phyloP scores from a whole-genome alignment of 148 eudicot genomes.

The Mesembryanthemum crystallinum region DNA sequence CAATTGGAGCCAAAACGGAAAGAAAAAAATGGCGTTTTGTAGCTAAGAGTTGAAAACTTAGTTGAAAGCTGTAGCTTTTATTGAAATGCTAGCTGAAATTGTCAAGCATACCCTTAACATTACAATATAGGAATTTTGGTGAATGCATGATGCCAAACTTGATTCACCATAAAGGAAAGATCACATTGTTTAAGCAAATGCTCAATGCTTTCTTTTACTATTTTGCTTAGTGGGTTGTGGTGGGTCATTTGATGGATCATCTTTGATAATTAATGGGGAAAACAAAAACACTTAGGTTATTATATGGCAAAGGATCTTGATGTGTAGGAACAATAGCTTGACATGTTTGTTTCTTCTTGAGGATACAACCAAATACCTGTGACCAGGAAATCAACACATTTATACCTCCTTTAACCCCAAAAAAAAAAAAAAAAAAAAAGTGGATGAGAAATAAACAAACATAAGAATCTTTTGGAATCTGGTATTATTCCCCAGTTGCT shows the following conservation, averaged over 20 bases:
- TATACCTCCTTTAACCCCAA: constrained; percentile 17
- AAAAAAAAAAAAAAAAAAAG: too few relatives aligned
- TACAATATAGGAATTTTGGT: constrained; percentile 3
- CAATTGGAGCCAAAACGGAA: too few relatives aligned
- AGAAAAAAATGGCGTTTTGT: too few relatives aligned
- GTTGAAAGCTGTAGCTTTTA: too few relatives aligned
- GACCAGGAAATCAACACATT: constrained; percentile 3
- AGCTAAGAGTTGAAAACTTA: too few relatives aligned
- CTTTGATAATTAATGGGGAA: neutral
- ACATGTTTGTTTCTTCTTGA: constrained; percentile 19
- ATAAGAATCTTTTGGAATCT: neutral
- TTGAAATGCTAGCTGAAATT: too few relatives aligned
- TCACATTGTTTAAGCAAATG: too few relatives aligned
- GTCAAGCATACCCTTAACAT: constrained; percentile 14
- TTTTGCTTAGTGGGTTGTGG: constrained; percentile 18
- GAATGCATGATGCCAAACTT: constrained; percentile 13
- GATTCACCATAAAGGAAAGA: neutral
- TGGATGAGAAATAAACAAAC: neutral
- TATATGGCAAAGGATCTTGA: neutral
- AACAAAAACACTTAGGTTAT: neutral
- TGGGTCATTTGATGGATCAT: neutral
- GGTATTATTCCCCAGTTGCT: neutral
- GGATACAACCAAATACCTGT: constrained; percentile 21
- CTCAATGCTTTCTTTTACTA: too few relatives aligned
- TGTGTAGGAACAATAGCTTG: neutral